Evolutionary conservation across 148 eudicot genomes (phyloP), one percentile per base, ranked within the genome.

Genomic region (Persicaria maculosa): DNA sequence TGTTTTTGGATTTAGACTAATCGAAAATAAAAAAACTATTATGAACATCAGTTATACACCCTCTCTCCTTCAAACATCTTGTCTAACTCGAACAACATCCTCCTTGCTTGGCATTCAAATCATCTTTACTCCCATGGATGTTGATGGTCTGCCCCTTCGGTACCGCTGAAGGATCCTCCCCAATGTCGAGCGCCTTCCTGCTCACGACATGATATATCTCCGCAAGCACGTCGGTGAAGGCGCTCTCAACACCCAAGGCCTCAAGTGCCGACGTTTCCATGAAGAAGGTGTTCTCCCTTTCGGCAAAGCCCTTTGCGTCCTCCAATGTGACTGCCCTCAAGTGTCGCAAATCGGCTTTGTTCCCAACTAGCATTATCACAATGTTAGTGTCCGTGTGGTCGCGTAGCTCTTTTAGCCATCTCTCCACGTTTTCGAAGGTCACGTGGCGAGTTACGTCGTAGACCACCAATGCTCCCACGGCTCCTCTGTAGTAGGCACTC

Each of bases 181-280:
- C 92, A 2, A 87, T 84, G 48, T 88, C 94, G 0, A 92, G 92
- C 9, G 92, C 92, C 77, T 92, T 92, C 79, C 82, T 83, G 48
- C 94, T 88, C 11, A 90, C 89, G 3, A 88, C 97, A 14, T 83
- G 90, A 45, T 92, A 89, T 3, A 86, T 90, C 72, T 89, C 91
- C 1, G 87, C 77, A 1, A 92, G 78, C 64, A 92, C 94, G 73
- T 92, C 94, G 0, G 92, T 86, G 79, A 92, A 92, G 7, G 97
- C 97, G 10, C 61, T 89, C 62, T 92, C 97, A 0, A 92, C 97
- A 57, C 89, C 89, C 75, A 92, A 68, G 0, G 97, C 78, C 73
- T 92, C 97, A 0, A 92, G 82, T 9, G 97, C 97, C 0, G 97
- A 92, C 4, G 97, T 92, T 74, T 92, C 97, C 94, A 92, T 88